Conservation (phyloP, 2,329 filamentous ascomycete species). For the Dactylellina haptotyla region DNA sequence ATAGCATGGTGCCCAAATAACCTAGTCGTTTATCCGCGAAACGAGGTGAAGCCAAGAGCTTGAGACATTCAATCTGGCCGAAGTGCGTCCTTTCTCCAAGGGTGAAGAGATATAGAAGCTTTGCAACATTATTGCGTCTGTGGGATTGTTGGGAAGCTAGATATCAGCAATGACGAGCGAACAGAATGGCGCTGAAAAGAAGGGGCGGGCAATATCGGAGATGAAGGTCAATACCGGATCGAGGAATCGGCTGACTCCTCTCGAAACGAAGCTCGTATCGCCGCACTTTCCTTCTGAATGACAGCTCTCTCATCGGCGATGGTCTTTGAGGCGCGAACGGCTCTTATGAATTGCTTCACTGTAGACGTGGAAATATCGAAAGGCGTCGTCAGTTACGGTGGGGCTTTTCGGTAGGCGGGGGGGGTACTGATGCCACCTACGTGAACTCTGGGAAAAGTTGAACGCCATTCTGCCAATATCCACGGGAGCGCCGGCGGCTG, state of each 20-base stretch:
- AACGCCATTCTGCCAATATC: constrained; percentile 38
- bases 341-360: constrained; percentile 99
- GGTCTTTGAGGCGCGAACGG: constrained; percentile 97
- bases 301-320: constrained; percentile 98
- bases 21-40: constrained; percentile 98
- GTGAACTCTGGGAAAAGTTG: constrained; percentile 51
- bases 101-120: constrained; percentile 97
- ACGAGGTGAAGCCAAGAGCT: constrained; percentile 92
- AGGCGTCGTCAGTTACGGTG: background rate
- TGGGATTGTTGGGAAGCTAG: background rate
- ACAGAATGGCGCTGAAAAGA: constrained; percentile 8
- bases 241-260: constrained; percentile 95
- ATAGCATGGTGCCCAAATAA: constrained; percentile 92
- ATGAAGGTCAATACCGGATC: constrained; percentile 72
- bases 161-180: constrained; percentile 1
- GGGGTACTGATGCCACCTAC: constrained; percentile 21
- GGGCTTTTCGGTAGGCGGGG: background rate
- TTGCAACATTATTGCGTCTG: constrained; percentile 98
- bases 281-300: constrained; percentile 98
- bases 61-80: constrained; percentile 98
- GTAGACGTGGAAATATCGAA: constrained; percentile 53
- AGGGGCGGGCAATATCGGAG: too few relatives aligned
- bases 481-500: constrained; percentile 9
- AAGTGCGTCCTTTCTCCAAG: constrained; percentile 97
- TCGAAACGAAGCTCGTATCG: constrained; percentile 95